These are phyloP conservation scores for Apiospora sp. DNA, from an alignment of 2,329 filamentous ascomycete genomes.

Conservation along the genomic window DNA sequence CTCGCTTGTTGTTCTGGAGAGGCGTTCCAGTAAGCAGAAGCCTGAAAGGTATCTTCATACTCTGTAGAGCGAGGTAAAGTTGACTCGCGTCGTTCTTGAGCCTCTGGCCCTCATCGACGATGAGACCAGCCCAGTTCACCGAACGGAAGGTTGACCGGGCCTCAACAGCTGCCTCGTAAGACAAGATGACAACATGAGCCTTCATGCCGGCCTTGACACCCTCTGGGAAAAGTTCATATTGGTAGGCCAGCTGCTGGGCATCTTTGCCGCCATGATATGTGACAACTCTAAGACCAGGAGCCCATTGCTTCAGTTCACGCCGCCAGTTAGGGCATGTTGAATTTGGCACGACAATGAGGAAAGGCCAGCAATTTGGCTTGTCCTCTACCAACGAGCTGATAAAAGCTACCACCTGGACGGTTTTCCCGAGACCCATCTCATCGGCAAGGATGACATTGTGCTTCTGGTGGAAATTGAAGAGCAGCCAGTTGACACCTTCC, in stretches of 20 bases:
- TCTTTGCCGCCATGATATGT: slow-evolving; percentile 84
- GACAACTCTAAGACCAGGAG: slow-evolving; percentile 85
- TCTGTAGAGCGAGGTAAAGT: slow-evolving; percentile 77
- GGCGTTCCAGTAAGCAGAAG: slow-evolving; percentile 88
- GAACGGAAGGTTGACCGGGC: slow-evolving; percentile 72
- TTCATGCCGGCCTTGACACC: slow-evolving; percentile 73
- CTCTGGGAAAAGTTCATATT: slow-evolving; percentile 85
- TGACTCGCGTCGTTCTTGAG: slow-evolving; percentile 91
- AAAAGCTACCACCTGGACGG: slow-evolving; percentile 88
- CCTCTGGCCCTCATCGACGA: slow-evolving; percentile 95
- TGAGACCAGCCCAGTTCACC: slow-evolving; percentile 84
- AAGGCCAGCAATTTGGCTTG: slow-evolving; percentile 82
- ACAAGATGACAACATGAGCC: slow-evolving; percentile 93
- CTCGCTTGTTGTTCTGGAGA: slow-evolving; percentile 92
- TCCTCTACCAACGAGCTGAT: slow-evolving; percentile 77
- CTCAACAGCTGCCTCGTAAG: slow-evolving; percentile 88
- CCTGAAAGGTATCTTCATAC: slow-evolving; percentile 82
- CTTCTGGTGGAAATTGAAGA: slow-evolving; percentile 84
- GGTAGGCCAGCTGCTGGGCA: slow-evolving; percentile 78
- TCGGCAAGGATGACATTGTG: slow-evolving; percentile 93
- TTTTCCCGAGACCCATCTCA: slow-evolving; percentile 98
- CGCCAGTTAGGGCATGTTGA: slow-evolving; percentile 98
- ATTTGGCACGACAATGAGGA: slow-evolving; percentile 92
- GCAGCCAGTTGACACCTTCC: slow-evolving; percentile 93
- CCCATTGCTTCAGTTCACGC: slow-evolving; percentile 94